A percentile compares a stretch with the other conserved stretches of the same genome.
These are phyloP conservation scores for Lasiodiplodia hormozganensis DNA, from an alignment of 2,329 filamentous ascomycete species.

Conservation along the genomic window DNA sequence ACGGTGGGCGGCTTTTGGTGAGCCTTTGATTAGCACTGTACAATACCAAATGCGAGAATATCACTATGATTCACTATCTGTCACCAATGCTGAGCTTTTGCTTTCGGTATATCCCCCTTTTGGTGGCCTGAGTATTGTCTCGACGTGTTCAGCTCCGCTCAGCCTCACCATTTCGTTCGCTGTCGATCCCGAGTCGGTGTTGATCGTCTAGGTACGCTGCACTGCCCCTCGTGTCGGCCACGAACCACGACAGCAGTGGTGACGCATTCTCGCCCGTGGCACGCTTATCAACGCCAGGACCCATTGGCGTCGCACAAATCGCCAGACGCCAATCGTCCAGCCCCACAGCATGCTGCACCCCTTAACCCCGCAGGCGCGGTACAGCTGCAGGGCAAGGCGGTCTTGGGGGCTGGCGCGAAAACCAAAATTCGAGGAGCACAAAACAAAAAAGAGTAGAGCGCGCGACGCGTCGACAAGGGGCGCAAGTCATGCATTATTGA, in stretches of 20 bases:
- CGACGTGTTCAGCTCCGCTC: neutral
- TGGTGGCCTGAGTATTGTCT: neutral
- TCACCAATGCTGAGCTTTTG: neutral
- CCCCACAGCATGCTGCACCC: constrained; percentile 1
- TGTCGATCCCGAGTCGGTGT: neutral
- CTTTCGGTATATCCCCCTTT: neutral
- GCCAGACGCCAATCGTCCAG: neutral
- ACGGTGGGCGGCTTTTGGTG: neutral
- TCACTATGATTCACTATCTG: neutral
- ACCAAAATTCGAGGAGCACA: neutral
- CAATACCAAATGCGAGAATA: neutral
- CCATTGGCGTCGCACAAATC: neutral
- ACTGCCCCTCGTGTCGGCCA: neutral
- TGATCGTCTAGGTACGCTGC: neutral
- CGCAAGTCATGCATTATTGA: too few relatives aligned
- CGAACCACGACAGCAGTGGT: neutral
- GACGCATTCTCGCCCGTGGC: neutral
- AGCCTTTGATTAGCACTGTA: neutral
- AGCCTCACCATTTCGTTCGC: neutral
- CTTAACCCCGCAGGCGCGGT: neutral
- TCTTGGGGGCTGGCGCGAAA: neutral
- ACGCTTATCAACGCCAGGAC: constrained; percentile 1
- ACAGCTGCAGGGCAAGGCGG: neutral
- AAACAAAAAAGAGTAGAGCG: neutral
- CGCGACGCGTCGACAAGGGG: neutral